Evolutionary conservation across 345 rosid genomes (phyloP).

Genomic region (Draba incana): DNA sequence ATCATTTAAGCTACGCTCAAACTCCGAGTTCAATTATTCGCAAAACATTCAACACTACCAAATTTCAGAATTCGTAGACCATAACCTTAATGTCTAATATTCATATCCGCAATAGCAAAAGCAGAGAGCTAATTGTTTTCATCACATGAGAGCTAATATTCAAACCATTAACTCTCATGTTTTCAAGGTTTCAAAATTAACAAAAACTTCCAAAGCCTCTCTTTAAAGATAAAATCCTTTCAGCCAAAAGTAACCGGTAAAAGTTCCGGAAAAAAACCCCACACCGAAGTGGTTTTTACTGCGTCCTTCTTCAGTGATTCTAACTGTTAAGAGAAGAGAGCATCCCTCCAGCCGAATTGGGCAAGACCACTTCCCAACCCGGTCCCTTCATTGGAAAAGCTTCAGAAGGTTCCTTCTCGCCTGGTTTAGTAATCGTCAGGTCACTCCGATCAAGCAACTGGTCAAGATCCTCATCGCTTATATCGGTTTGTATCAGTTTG

Average conservation of each 20-base stretch:
- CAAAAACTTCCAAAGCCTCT: slow-evolving; percentile 30
- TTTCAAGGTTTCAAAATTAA: slow-evolving; percentile 11
- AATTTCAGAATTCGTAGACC: neutral
- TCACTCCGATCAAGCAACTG: slow-evolving; percentile 77
- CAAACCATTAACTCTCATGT: slow-evolving; percentile 4
- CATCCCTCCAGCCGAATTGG: slow-evolving; percentile 70
- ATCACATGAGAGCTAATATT: slow-evolving; percentile 13
- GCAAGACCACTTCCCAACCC: slow-evolving; percentile 97
- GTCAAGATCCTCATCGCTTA: slow-evolving; percentile 78
- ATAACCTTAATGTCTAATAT: too few species aligned
- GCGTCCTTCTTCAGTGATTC: neutral
- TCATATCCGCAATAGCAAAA: slow-evolving; percentile 6
- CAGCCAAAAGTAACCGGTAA: slow-evolving; percentile 25
- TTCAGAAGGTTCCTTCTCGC: slow-evolving; percentile 26
- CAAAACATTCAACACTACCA: neutral
- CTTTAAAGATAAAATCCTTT: slow-evolving; percentile 16
- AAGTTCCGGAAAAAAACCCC: slow-evolving; percentile 24
- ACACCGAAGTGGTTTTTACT: slow-evolving; percentile 25
- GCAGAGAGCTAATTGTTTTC: slow-evolving; percentile 16
- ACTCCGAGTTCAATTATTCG: too few species aligned
- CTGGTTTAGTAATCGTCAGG: slow-evolving; percentile 44
- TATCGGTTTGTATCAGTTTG: slow-evolving; percentile 82
- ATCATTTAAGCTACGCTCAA: neutral
- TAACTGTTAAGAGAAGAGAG: slow-evolving; percentile 81
- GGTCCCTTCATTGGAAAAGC: slow-evolving; percentile 78